Evolutionary conservation across 1,139 yeast species (phyloP), one percentile per base, ranked within the genome.

Genomic region (Yamadazyma buinensis): DNA sequence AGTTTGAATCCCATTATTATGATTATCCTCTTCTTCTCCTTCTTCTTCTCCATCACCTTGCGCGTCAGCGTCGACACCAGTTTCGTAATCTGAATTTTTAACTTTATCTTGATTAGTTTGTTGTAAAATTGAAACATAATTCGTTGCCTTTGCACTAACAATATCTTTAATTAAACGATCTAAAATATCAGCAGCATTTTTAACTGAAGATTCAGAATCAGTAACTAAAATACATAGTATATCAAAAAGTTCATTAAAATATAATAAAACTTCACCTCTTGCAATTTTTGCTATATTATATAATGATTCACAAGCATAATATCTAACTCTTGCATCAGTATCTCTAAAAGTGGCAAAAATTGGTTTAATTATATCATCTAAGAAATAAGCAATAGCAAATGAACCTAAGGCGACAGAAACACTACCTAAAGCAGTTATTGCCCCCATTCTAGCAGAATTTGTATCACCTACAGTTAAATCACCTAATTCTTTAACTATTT

Each of bases 221-320:
- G 97, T 90, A 11, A 95, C 92, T 40, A 92, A 73, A 34, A 82
- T 82, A 55, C 97, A 88, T 38, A 92, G 68, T 15, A 90, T 94
- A 53, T 94, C 98, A 55, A 94, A 94, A 2, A 90, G 82, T 58
- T 92, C 97, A 57, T 92, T 94, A 65, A 92, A 92, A 57, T 87
- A 92, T 11, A 84, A 66, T 43, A 94, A 64, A 17, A 92, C 85
- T 57, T 94, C 98, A 14, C 98, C 98, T 48, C 95, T 78, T 5
- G 98, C 95, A 15, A 92, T 95, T 56, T 94, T 94, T 35, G 98
- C 95, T 33, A 94, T 90, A 59, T 94, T 94, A 60, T 94, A 94
- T 44, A 94, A 70, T 28, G 95, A 84, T 55, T 94, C 99, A 62
- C 98, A 92, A 0, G 98, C 97, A 57, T 90, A 94, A 51, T 94